These are phyloP conservation scores for Microthlaspi erraticum DNA, from an alignment of 345 rosid genomes.

Conservation along the genomic window DNA sequence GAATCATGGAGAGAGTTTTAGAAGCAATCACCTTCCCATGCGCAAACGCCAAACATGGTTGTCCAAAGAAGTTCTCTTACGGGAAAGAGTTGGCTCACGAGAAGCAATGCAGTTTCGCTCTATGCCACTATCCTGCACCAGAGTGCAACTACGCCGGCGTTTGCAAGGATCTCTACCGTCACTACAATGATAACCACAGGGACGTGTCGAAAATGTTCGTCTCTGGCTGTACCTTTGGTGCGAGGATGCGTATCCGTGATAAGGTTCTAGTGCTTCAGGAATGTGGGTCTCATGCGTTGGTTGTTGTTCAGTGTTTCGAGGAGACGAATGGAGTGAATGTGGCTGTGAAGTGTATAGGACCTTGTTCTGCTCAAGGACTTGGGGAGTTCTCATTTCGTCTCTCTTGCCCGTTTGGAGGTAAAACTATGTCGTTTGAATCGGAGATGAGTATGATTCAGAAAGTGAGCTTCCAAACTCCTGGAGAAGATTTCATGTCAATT, in stretches of 20 bases:
- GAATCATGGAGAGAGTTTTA: not conserved
- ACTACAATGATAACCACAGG: not conserved
- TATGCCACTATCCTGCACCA: not conserved
- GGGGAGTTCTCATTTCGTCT: too few species aligned
- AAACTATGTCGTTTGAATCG: not conserved
- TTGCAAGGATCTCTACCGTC: conserved; percentile 2
- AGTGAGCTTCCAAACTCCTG: not conserved
- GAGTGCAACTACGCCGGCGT: not conserved
- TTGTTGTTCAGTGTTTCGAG: conserved; percentile 34
- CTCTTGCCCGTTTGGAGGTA: not conserved
- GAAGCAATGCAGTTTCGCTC: not conserved
- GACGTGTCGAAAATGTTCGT: not conserved
- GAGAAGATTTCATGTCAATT: not conserved
- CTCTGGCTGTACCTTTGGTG: not conserved
- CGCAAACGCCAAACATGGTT: not conserved
- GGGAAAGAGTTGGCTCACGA: not conserved
- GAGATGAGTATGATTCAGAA: not conserved
- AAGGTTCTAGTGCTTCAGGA: not conserved
- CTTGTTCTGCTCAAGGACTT: not conserved
- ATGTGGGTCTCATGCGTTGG: conserved; percentile 24
- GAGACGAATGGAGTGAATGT: conserved; percentile 29
- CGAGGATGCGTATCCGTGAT: not conserved
- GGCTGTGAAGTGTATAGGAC: conserved; percentile 28
- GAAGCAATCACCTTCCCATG: not conserved
- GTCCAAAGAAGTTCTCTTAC: not conserved